Conservation (phyloP, 2,329 filamentous ascomycete genomes). For the Hypocrella siamensis region DNA sequence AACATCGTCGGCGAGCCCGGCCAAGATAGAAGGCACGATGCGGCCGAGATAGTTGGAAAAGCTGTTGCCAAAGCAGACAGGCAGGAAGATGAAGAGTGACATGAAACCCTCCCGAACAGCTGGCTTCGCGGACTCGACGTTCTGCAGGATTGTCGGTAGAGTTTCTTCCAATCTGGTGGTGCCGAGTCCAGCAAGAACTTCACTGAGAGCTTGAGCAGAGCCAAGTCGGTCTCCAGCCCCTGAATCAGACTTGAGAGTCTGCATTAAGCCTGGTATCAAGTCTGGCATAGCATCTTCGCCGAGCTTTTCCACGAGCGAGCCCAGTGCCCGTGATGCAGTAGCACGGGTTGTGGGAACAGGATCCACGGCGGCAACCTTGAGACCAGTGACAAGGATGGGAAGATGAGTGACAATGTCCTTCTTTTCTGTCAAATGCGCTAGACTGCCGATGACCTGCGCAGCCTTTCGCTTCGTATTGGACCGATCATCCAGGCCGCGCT, state of each 20-base stretch:
- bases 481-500: conserved; percentile 78
- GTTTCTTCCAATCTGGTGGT: conserved; percentile 90
- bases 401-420: conserved; percentile 86
- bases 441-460: conserved; percentile 91
- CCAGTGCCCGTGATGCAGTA: conserved; percentile 87
- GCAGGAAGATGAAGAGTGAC: conserved; percentile 98
- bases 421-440: conserved; percentile 91
- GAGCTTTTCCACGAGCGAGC: conserved; percentile 93
- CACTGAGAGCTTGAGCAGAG: conserved; percentile 88
- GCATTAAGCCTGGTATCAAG: conserved; percentile 93
- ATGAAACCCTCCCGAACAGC: conserved; percentile 96
- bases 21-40: conserved; percentile 89
- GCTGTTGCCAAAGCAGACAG: conserved; percentile 96
- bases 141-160: conserved; percentile 87
- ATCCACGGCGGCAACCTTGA: conserved; percentile 81
- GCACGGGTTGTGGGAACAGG: conserved; percentile 92
- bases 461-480: conserved; percentile 95
- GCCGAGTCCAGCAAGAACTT: conserved; percentile 88
- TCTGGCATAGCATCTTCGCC: conserved; percentile 94
- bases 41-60: conserved; percentile 90
- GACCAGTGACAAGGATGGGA: conserved; percentile 78
- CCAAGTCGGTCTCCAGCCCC: conserved; percentile 91
- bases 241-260: conserved; percentile 92
- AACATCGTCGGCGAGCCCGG: conserved; percentile 86
- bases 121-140: conserved; percentile 80